Evolutionary conservation across 192 early-diverging fungal species (phyloP).

Genomic region (Dimargaris cristalligena): DNA sequence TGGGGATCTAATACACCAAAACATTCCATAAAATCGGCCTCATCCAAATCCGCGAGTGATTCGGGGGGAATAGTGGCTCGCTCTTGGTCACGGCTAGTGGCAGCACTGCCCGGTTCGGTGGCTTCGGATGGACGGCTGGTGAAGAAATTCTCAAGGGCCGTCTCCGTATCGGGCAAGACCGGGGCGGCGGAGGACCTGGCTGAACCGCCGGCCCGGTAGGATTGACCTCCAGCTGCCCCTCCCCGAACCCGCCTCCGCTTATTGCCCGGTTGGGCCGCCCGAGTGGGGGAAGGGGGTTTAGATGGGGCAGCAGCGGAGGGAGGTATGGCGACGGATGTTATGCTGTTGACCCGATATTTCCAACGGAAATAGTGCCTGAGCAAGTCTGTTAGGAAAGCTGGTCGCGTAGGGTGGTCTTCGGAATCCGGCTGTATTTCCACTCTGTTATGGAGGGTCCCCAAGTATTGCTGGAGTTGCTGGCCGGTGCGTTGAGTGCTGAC

Average conservation of each 20-base stretch:
- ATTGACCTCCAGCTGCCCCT: too few relatives aligned
- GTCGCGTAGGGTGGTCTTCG: too few relatives aligned
- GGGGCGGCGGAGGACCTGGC: too few relatives aligned
- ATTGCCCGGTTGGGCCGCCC: background rate
- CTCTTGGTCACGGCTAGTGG: too few relatives aligned
- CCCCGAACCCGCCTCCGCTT: background rate
- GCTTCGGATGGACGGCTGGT: too few relatives aligned
- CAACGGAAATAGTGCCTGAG: background rate
- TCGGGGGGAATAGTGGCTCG: background rate
- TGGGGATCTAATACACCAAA: slow-evolving; percentile 30
- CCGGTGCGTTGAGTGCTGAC: background rate
- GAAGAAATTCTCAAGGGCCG: too few relatives aligned
- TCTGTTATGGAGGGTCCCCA: slow-evolving; percentile 19
- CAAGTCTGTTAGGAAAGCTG: too few relatives aligned
- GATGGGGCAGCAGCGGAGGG: background rate
- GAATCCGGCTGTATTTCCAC: slow-evolving; percentile 6
- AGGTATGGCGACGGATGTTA: background rate
- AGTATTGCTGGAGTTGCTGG: slow-evolving; percentile 17
- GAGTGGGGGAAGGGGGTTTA: background rate
- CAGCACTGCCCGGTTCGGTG: too few relatives aligned
- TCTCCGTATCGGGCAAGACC: too few relatives aligned
- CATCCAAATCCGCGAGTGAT: slow-evolving; percentile 3
- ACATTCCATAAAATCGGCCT: slow-evolving; percentile 19
- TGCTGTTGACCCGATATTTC: background rate
- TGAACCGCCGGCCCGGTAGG: too few relatives aligned